Evolutionary conservation across 148 eudicot genomes (phyloP).

Genomic region (Rhododendron williamsianum): DNA sequence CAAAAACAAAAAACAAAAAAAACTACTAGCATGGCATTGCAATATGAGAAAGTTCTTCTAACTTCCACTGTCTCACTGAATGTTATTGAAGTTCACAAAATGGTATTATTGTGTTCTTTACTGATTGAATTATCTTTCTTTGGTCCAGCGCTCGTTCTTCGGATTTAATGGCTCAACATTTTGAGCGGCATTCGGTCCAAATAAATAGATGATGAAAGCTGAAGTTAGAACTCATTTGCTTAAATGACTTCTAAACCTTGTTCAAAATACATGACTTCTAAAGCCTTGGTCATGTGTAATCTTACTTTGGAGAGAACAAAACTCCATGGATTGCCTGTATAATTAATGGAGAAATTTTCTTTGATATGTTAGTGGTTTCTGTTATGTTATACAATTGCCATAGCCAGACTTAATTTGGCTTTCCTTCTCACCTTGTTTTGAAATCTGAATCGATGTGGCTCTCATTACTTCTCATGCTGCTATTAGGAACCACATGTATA

Average conservation of each 20-base stretch:
- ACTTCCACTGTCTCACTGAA: neutral
- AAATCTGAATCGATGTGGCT: neutral
- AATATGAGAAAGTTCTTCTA: neutral
- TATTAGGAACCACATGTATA: neutral
- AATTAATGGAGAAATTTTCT: neutral
- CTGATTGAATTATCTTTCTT: neutral
- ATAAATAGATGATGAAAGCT: neutral
- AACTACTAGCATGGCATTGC: neutral
- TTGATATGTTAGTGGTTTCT: neutral
- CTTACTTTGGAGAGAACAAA: neutral
- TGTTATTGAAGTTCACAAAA: neutral
- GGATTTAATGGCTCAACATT: constrained; percentile 90
- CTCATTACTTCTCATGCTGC: neutral
- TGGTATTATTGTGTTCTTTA: neutral
- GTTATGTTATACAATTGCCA: neutral
- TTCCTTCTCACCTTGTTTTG: neutral
- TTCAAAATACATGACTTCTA: neutral
- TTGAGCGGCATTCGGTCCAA: constrained; percentile 21
- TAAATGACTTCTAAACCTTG: neutral
- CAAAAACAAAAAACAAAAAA: neutral
- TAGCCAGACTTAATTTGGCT: neutral
- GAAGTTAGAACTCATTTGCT: neutral
- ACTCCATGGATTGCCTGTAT: neutral
- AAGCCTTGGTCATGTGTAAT: neutral
- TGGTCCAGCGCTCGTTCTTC: constrained; percentile 59